Percentiles rank a stretch among this genome's conserved stretches.
Conservation (phyloP, 495 filamentous ascomycete species). For the Penicillium lividum region DNA sequence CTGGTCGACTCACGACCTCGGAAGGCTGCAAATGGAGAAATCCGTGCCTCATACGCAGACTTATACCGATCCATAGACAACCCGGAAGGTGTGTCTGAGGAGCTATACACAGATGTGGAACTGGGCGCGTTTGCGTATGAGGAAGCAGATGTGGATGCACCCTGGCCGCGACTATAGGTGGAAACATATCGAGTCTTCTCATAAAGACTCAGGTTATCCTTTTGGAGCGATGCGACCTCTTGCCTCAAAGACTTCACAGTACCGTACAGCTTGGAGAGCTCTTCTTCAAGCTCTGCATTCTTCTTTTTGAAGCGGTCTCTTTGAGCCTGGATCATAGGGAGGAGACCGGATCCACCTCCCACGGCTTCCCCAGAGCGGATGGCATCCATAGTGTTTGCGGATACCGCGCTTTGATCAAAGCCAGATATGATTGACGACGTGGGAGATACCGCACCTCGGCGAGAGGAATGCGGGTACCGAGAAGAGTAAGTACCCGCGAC, state of each 20-base stretch:
- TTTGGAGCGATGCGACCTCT: conserved; percentile 89
- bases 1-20: conserved; percentile 85
- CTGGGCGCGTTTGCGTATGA: conserved; percentile 74
- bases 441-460: conserved; percentile 74
- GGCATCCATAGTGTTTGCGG: conserved; percentile 53
- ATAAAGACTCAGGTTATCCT: conserved; percentile 95
- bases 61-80: conserved; percentile 83
- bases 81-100: conserved; percentile 58
- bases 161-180: conserved; percentile 73
- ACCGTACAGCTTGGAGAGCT: conserved; percentile 78
- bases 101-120: conserved; percentile 66
- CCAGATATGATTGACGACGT: conserved; percentile 98
- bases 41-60: conserved; percentile 89
- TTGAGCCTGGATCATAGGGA: conserved; percentile 98
- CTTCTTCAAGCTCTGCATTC: conserved; percentile 86
- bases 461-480: conserved; percentile 74
- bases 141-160: conserved; percentile 66
- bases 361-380: conserved; percentile 68
- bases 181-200: conserved; percentile 98
- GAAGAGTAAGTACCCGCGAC: conserved; percentile 91
- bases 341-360: conserved; percentile 83
- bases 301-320: conserved; percentile 98
- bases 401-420: conserved; percentile 64
- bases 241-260: conserved; percentile 84
- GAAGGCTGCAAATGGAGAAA: conserved; percentile 95